Conservation (phyloP, 2,329 filamentous ascomycete species). For the Colletotrichum viniferum region DNA sequence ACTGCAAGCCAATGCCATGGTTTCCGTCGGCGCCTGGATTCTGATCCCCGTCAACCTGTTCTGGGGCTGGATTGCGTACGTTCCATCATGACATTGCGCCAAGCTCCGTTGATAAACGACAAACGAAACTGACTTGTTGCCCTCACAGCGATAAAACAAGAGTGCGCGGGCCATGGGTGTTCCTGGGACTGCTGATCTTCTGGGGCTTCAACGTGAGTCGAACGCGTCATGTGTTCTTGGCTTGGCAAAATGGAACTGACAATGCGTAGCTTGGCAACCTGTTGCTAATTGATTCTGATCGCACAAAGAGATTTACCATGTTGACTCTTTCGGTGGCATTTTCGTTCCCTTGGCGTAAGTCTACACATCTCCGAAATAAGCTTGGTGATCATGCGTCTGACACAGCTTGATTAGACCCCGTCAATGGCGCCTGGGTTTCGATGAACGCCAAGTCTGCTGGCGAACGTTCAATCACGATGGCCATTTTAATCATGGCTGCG, state of each 20-base stretch:
- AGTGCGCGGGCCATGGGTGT: conserved; percentile 29
- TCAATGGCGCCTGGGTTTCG: conserved; percentile 35
- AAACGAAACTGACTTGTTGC: neutral
- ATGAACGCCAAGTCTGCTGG: conserved; percentile 31
- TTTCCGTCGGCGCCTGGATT: conserved; percentile 39
- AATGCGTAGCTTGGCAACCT: conserved; percentile 15
- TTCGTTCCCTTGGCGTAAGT: conserved; percentile 33
- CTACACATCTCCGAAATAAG: neutral
- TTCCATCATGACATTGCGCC: neutral
- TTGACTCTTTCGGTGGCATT: conserved; percentile 30
- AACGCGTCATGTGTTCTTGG: neutral
- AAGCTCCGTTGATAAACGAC: neutral
- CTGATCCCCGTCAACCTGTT: conserved; percentile 34
- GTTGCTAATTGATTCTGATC: conserved; percentile 1
- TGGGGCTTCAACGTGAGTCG: conserved; percentile 29
- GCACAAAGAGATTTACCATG: conserved; percentile 28
- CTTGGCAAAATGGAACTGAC: neutral
- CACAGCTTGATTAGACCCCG: conserved; percentile 16
- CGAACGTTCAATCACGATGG: conserved; percentile 35
- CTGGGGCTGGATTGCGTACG: conserved; percentile 31
- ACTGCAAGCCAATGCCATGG: conserved; percentile 38
- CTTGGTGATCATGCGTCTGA: neutral
- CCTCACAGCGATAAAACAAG: conserved; percentile 22
- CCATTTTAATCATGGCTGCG: conserved; percentile 36
- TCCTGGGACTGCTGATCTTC: conserved; percentile 30